Base-by-base conservation (phyloP, 768 basidiomycete species). In the Calocybe cyanea region DNA sequence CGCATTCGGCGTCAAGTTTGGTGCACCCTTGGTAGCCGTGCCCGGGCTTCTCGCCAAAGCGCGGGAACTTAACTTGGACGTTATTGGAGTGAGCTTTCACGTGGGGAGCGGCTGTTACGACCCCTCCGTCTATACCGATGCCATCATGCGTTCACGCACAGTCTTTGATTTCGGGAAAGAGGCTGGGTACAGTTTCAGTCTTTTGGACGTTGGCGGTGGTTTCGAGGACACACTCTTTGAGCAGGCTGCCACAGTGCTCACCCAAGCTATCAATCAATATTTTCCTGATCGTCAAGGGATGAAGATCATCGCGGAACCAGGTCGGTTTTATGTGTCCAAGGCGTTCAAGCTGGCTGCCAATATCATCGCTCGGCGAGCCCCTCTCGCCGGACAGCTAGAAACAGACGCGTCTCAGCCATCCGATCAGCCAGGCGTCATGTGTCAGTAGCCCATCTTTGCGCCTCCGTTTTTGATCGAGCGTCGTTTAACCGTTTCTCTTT, bases 81-180 rank as follows among this genome's bases (percentile, higher is more conserved):
- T 99, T 44, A 75, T 97, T 32, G 96, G 96, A 15, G 87, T 97
- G 47, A 91, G 87, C 66, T 98, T 99, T 78, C 96, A 98, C 63
- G 96, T 98, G 37, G 96, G 96, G 4, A 92, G 88, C 53, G 96
- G 96, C 2, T 95, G 92, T 67, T 96, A 92, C 63, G 94, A 98
- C 65, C 83, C 94, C 15, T 70, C 79, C 15, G 87, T 89, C 20
- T 99, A 94, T 61, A 80, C 79, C 31, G 94, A 96, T 63, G 96
- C 96, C 20, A 77, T 98, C 50, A 76, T 67, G 66, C 86, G 91
- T 13, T 87, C 94, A 2, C 80, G 83, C 10, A 65, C 73, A 6
- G 92, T 85, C 15, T 99, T 98, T 64, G 85, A 91, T 48, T 90
- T 96, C 81, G 96, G 83, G 28, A 67, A 70, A 41, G 80, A 80